These are phyloP conservation scores for Cardamine occulta DNA, from an alignment of 345 rosid species.

Conservation along the genomic window DNA sequence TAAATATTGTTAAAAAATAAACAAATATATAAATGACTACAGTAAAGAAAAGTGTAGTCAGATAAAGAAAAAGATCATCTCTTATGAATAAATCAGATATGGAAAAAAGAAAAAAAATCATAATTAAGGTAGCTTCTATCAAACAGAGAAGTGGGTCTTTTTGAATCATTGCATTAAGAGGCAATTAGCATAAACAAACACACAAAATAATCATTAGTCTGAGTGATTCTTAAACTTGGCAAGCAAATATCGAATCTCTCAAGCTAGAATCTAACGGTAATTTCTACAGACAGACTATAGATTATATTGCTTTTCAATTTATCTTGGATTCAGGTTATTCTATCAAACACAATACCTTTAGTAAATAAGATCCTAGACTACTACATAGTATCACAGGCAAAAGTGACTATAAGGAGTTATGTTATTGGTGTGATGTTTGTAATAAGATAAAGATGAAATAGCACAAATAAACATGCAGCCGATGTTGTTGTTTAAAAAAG, in stretches of 20 bases:
- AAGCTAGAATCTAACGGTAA: constrained; percentile 3
- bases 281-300: constrained; percentile 6
- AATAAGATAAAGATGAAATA: constrained; percentile 36
- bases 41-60: constrained; percentile 41
- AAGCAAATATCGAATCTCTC: constrained; percentile 35
- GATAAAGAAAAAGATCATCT: constrained; percentile 43
- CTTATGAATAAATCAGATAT: constrained; percentile 24
- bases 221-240: constrained; percentile 26
- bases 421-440: constrained; percentile 28
- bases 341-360: background rate
- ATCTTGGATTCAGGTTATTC: background rate
- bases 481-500: constrained; percentile 43
- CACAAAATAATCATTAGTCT: constrained; percentile 3
- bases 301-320: background rate
- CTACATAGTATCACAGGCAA: constrained; percentile 11
- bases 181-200: constrained; percentile 23
- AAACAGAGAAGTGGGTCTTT: constrained; percentile 25
- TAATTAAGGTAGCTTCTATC: background rate
- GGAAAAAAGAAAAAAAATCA: constrained; percentile 3
- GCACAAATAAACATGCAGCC: constrained; percentile 41
- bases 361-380: background rate
- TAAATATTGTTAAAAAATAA: constrained; percentile 1
- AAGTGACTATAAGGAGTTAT: constrained; percentile 5
- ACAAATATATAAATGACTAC: constrained; percentile 16
- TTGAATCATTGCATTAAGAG: constrained; percentile 38